Evolutionary conservation across 2,329 filamentous ascomycete genomes (phyloP).

Genomic region (Herpomyces periplanetae): DNA sequence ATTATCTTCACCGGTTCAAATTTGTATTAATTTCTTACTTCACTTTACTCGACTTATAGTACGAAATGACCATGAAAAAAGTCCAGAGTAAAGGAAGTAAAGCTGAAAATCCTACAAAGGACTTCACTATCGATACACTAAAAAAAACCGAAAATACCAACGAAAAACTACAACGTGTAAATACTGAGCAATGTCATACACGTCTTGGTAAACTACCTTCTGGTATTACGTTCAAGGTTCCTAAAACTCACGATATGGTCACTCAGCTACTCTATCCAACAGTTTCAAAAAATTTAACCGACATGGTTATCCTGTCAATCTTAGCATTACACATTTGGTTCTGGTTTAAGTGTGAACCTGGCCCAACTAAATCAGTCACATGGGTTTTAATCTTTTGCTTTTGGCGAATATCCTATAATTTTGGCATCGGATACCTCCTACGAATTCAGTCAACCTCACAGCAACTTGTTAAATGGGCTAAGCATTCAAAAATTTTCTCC

Average conservation of each 20-base stretch:
- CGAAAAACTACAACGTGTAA: too few relatives aligned
- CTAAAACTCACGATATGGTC: slow-evolving; percentile 92
- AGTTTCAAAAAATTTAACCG: slow-evolving; percentile 76
- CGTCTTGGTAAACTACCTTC: too few relatives aligned
- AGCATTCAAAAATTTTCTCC: slow-evolving; percentile 51
- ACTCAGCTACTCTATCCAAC: slow-evolving; percentile 76
- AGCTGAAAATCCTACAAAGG: too few relatives aligned
- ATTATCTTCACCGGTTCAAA: too few relatives aligned
- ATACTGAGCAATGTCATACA: too few relatives aligned
- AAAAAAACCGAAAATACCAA: too few relatives aligned
- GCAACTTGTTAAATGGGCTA: slow-evolving; percentile 51
- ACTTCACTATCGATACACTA: too few relatives aligned
- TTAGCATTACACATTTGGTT: slow-evolving; percentile 31
- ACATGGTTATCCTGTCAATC: slow-evolving; percentile 36
- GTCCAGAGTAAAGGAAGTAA: too few relatives aligned
- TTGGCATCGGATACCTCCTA: slow-evolving; percentile 61
- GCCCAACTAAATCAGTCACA: slow-evolving; percentile 33
- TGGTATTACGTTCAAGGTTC: slow-evolving; percentile 90
- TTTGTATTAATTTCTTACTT: too few relatives aligned
- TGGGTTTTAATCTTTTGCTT: slow-evolving; percentile 71
- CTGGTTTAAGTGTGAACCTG: slow-evolving; percentile 28
- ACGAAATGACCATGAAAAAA: too few relatives aligned
- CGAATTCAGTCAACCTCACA: slow-evolving; percentile 64
- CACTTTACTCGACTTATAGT: too few relatives aligned
- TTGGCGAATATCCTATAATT: slow-evolving; percentile 72